Evolutionary conservation across 1,284 basidiomycete genomes (phyloP), one percentile per base, ranked within the genome.

Genomic region (Apiotrichum gracile): DNA sequence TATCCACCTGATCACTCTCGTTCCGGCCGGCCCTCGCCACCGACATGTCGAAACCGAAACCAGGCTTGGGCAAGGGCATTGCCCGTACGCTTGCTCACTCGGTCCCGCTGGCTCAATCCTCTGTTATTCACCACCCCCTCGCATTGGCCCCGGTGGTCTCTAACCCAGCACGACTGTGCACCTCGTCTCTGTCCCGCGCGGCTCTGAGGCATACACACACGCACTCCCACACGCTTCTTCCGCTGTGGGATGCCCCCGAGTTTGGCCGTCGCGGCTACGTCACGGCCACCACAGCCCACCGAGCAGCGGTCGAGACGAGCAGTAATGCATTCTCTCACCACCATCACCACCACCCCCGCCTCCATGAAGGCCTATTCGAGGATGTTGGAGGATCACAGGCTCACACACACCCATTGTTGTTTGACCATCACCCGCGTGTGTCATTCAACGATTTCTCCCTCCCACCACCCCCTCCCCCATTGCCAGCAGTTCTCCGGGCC

Each of bases 11-110:
- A 31, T 31, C 31, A 13, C 31, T 14, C 31, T 14, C 31, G 31
- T 4, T 4, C 31, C 34, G 34, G 34, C 38, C 4, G 17, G 29
- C 39, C 29, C 26, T 29, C 35, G 29, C 52, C 47, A 46, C 37
- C 45, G 27, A 34, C 46, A 66, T 67, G 65, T 68, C 66, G 31
- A 69, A 69, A 51, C 66, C 67, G 10, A 68, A 67, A 52, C 66
- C 67, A 4, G 63, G 67, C n/a, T 55, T 69, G 16, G 63, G 63
- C 42, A 68, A 69, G 50, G 67, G 64, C 21, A 51, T 68, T 26
- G 66, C 66, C 49, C 57, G 68, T 21, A 67, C 65, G 0, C 54
- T 67, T 19, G 56, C 58, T 12, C 54, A 54, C 22, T 56, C 55
- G 5, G 33, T 50, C 22, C 37, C 52, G 31, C 16, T 31, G 31